Conservation (phyloP, 1,139 yeast species). For the Scheffersomyces cryptocercus region DNA sequence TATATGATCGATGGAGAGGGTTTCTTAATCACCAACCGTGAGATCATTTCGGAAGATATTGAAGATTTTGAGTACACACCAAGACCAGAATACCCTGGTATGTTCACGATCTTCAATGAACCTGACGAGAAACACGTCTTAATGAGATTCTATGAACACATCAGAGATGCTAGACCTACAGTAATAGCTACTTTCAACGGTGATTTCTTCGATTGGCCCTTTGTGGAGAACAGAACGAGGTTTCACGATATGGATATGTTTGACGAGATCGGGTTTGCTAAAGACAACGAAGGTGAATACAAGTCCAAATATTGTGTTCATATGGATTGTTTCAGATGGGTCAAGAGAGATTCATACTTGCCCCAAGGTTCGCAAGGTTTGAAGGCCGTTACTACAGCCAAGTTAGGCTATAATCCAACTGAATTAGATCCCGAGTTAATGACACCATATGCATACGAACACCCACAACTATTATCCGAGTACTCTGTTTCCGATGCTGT, state of each 20-base stretch:
- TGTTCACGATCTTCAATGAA: constrained; percentile 88
- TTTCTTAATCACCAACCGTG: constrained; percentile 87
- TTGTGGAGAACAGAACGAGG: constrained; percentile 84
- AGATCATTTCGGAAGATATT: constrained; percentile 90
- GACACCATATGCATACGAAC: constrained; percentile 96
- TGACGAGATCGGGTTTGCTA: constrained; percentile 91
- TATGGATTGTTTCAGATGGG: constrained; percentile 99
- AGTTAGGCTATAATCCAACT: constrained; percentile 93
- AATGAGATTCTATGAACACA: constrained; percentile 82
- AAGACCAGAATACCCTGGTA: constrained; percentile 91
- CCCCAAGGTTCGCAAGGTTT: constrained; percentile 99
- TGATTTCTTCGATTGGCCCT: constrained; percentile 99
- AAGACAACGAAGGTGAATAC: constrained; percentile 88
- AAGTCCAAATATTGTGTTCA: constrained; percentile 92
- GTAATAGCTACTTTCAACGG: constrained; percentile 98
- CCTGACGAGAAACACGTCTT: constrained; percentile 76
- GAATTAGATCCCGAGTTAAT: constrained; percentile 96
- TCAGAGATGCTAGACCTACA: constrained; percentile 85
- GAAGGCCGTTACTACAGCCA: constrained; percentile 96
- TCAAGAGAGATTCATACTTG: constrained; percentile 93
- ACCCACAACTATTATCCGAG: constrained; percentile 90
- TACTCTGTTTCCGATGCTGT: constrained; percentile 99
- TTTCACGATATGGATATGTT: constrained; percentile 86
- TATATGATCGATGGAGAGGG: constrained; percentile 99
- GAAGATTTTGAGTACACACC: constrained; percentile 98